These are phyloP conservation scores for Nemania abortiva DNA, from an alignment of 2,329 filamentous ascomycete genomes.

Conservation along the genomic window DNA sequence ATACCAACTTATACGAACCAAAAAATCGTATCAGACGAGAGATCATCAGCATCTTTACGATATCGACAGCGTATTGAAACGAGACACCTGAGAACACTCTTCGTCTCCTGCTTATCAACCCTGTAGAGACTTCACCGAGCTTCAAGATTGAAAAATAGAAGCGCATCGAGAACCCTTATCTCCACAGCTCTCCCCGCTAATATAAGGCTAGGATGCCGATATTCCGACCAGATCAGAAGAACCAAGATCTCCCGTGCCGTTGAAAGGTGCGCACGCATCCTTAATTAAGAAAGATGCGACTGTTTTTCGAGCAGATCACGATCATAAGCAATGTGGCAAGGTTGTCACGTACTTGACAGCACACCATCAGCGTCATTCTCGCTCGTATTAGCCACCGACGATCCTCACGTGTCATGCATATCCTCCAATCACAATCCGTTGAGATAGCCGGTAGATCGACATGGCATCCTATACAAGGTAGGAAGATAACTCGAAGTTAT, in stretches of 20 bases:
- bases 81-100: background rate
- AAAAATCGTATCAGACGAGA: background rate
- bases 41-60: background rate
- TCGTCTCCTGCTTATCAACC: too few relatives aligned
- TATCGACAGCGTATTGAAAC: conserved; percentile 2
- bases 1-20: background rate
- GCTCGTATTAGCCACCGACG: conserved; percentile 4
- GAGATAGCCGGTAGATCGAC: background rate
- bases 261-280: background rate
- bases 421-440: conserved; percentile 2
- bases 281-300: background rate
- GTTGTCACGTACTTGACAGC: background rate
- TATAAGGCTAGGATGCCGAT: background rate
- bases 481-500: background rate
- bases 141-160: background rate
- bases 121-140: too few relatives aligned
- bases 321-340: conserved; percentile 14
- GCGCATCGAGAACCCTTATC: background rate
- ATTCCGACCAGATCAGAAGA: conserved; percentile 4
- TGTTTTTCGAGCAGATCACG: background rate
- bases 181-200: conserved; percentile 6
- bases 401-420: conserved; percentile 22
- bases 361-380: background rate
- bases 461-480: background rate
- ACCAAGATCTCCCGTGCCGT: conserved; percentile 9